phyloP scores from a whole-genome alignment of 2,329 filamentous ascomycete genomes.

The Nannizzia gypsea region DNA sequence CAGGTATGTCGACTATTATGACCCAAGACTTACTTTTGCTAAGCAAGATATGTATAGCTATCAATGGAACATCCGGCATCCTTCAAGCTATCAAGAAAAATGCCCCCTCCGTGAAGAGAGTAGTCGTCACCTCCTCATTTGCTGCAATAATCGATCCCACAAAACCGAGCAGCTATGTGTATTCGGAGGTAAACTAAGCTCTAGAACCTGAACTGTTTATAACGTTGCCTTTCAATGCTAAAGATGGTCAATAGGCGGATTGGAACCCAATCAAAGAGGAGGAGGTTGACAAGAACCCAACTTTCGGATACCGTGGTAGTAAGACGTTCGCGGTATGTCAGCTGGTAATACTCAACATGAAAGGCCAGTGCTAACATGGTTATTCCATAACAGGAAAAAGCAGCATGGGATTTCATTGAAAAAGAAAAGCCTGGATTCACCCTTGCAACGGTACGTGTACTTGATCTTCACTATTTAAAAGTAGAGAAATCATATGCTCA shows the following conservation, averaged over 20 bases:
- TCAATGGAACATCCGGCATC: constrained; percentile 53
- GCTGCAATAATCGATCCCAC: constrained; percentile 48
- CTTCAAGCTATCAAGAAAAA: constrained; percentile 49
- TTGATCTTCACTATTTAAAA: neutral
- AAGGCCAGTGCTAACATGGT: neutral
- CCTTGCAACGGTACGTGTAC: constrained; percentile 41
- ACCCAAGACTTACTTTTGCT: neutral
- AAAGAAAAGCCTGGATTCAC: constrained; percentile 48
- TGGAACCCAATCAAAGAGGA: constrained; percentile 38
- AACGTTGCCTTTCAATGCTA: neutral
- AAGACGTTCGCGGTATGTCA: constrained; percentile 39
- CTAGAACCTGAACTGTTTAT: neutral
- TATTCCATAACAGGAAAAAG: constrained; percentile 38
- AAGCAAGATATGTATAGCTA: constrained; percentile 30
- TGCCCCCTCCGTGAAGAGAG: constrained; percentile 56
- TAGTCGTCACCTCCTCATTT: constrained; percentile 60
- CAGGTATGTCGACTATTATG: constrained; percentile 35
- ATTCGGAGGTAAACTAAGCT: constrained; percentile 10
- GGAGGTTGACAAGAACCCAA: constrained; percentile 26
- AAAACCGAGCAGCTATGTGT: constrained; percentile 25
- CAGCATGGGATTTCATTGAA: constrained; percentile 53
- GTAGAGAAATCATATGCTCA: neutral
- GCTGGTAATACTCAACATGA: neutral
- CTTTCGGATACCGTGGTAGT: constrained; percentile 36
- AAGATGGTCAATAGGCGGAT: constrained; percentile 19